phyloP scores from a whole-genome alignment of 2,329 filamentous ascomycete species.

The Neocucurbitaria cava region DNA sequence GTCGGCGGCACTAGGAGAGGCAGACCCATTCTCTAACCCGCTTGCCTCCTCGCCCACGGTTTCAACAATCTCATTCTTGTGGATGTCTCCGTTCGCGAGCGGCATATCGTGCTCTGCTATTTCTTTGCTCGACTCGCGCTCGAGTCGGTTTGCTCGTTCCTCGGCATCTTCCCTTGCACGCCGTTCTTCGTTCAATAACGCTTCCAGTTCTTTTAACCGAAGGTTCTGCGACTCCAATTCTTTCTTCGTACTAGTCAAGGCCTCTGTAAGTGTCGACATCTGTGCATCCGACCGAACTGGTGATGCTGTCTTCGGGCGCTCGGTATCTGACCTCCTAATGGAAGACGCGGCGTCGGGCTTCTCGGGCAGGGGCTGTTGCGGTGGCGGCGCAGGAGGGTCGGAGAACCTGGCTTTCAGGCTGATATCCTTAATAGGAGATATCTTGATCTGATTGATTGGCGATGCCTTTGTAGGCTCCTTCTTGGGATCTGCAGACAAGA shows the following conservation, averaged over 20 bases:
- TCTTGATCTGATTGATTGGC: constrained; percentile 49
- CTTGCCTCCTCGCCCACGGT: constrained; percentile 22
- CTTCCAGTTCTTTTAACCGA: constrained; percentile 82
- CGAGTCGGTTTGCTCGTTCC: constrained; percentile 75
- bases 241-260: constrained; percentile 80
- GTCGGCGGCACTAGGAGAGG: constrained; percentile 35
- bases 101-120: constrained; percentile 37
- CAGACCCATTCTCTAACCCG: constrained; percentile 28
- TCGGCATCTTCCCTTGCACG: constrained; percentile 84
- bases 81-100: constrained; percentile 26
- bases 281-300: constrained; percentile 72
- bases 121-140: constrained; percentile 63
- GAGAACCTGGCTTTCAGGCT: constrained; percentile 80
- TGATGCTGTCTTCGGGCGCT: constrained; percentile 71
- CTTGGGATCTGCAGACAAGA: constrained; percentile 74
- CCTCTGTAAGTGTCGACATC: constrained; percentile 83
- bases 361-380: constrained; percentile 90
- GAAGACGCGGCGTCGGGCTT: constrained; percentile 78
- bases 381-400: constrained; percentile 90
- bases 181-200: constrained; percentile 78
- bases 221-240: constrained; percentile 85
- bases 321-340: constrained; percentile 77
- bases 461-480: constrained; percentile 60
- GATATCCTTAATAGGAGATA: constrained; percentile 65
- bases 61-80: constrained; percentile 14